Evolutionary conservation across 2,329 filamentous ascomycete species (phyloP).

Genomic region (Orbilia brochopaga): DNA sequence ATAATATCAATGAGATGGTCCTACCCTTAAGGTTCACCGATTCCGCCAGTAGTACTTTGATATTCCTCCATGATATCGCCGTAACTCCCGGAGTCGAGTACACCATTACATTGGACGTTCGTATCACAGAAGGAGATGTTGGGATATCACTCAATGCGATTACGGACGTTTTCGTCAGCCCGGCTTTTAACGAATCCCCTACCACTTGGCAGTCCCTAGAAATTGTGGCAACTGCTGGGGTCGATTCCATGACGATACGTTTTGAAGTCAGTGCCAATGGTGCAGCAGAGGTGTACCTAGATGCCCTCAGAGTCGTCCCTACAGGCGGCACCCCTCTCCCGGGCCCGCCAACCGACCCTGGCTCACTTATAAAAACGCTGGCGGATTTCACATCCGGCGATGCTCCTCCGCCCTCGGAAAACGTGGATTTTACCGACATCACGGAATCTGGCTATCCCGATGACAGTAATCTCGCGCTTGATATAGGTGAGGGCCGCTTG

Average conservation of each 20-base stretch:
- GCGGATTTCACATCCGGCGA: too few relatives aligned
- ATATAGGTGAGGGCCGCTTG: background rate
- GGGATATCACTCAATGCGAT: background rate
- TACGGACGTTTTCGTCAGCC: background rate
- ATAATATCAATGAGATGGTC: background rate
- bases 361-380: too few relatives aligned
- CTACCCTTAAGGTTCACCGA: background rate
- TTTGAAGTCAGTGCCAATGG: background rate
- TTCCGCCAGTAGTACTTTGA: background rate
- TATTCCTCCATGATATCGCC: background rate
- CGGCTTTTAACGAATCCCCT: background rate
- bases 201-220: conserved; percentile 6
- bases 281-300: background rate
- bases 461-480: too few relatives aligned
- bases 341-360: too few relatives aligned
- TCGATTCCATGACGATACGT: background rate
- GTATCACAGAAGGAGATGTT: background rate
- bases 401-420: too few relatives aligned
- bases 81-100: conserved; percentile 2
- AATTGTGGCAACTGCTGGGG: background rate
- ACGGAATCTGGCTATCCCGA: too few relatives aligned
- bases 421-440: background rate
- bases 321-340: too few relatives aligned
- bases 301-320: background rate
- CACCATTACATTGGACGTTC: conserved; percentile 8